Evolutionary conservation across 2,329 filamentous ascomycete genomes (phyloP), one percentile per base, ranked within the genome.

Genomic region (Aureobasidium sp.): DNA sequence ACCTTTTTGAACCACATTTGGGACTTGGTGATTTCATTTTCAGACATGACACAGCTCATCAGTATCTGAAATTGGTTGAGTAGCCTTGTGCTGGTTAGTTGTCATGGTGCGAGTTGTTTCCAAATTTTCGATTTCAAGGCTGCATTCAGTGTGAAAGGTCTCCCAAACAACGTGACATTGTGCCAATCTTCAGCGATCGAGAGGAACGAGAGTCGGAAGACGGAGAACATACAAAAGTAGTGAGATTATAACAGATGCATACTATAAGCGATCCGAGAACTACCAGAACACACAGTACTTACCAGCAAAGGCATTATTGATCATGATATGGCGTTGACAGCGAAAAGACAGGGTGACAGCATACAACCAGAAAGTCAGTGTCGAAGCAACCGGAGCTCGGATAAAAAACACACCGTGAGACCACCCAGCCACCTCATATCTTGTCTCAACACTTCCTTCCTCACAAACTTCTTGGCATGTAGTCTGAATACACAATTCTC

Each of bases 351-450:
- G 51, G 51, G 51, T 53, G 23, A 41, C 23, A 41, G 15, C 3
- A 13, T 20, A 23, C n/a, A 32, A 32, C 48, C 34, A 52, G n/a
- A 29, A 27, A n/a, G 1, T n/a, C 13, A 23, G 5, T 34, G 37
- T 15, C 3, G 12, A 50, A 13, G 3, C 48, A 36, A 20, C 48
- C 51, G 36, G 34, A 53, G 51, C 34, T 53, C 36, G 51, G 51
- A 20, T 13, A 29, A 39, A 20, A 41, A 12, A n/a, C 26, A 29
- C 13, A n/a, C 36, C 36, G 51, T 3, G 36, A 56, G 27, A 56
- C 13, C 4, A 42, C 52, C 52, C 39, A 56, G 41, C 52, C 52
- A 56, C 27, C 39, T 46, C 39, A 36, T 46, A 10, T 44, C 52
- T 55, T 29, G 23, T 36, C 51, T 26, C 27, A 34, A 34, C 26